A percentile compares a stretch with the other conserved stretches of the same genome.
Conservation (phyloP, 441 rosid species). For the Syzygium syzygioides region DNA sequence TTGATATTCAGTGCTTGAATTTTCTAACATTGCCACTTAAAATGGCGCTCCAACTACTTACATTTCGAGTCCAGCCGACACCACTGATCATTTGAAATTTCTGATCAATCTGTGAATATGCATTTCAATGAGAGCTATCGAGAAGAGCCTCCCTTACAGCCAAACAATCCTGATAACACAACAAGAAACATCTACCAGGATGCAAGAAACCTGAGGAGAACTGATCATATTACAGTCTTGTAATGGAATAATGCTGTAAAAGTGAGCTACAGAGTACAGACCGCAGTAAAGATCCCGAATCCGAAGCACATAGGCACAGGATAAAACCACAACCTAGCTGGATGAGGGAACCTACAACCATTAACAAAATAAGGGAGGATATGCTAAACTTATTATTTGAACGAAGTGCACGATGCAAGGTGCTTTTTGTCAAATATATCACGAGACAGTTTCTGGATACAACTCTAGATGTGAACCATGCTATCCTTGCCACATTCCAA, state of each 20-base stretch:
- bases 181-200: neutral
- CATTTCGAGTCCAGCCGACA: neutral
- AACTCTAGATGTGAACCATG: neutral
- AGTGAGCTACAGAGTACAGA: neutral
- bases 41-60: neutral
- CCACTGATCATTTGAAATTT: neutral
- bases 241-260: neutral
- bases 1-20: neutral
- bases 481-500: neutral
- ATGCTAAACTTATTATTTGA: neutral
- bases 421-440: neutral
- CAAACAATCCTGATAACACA: neutral
- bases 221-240: neutral
- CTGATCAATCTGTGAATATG: neutral
- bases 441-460: neutral
- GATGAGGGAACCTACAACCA: neutral
- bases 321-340: neutral
- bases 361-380: neutral
- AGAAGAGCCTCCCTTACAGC: neutral
- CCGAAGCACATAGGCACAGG: neutral
- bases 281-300: neutral
- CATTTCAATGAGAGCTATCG: neutral
- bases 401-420: neutral
- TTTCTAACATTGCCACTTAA: neutral
- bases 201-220: neutral